A percentile compares a stretch with the other conserved stretches of the same genome.
Evolutionary conservation across 352 stramenopile species (phyloP).

Genomic region (Globisporangium nagaii): DNA sequence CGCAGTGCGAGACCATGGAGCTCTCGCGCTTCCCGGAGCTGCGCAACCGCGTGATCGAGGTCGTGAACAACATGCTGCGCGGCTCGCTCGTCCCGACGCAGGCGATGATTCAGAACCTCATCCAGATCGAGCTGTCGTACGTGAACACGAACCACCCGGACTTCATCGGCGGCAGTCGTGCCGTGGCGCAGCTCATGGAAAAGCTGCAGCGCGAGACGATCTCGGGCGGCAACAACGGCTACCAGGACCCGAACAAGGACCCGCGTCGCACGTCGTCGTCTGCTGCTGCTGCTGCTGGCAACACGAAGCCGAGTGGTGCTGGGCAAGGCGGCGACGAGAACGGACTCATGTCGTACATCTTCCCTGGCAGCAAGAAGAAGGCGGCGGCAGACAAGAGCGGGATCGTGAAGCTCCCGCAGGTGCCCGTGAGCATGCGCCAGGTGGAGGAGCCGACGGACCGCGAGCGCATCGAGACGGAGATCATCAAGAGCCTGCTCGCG

Average conservation of each 20-base stretch:
- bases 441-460: conserved; percentile 93
- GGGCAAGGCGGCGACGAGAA: conserved; percentile 55
- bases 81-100: conserved; percentile 74
- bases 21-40: conserved; percentile 94
- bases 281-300: background rate
- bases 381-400: conserved; percentile 29
- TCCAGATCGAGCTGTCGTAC: conserved; percentile 98
- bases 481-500: conserved; percentile 96
- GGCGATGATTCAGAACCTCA: conserved; percentile 97
- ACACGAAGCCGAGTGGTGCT: too few relatives aligned
- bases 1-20: conserved; percentile 94
- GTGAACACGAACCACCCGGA: conserved; percentile 99
- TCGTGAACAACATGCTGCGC: conserved; percentile 89
- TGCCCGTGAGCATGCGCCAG: conserved; percentile 95
- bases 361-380: conserved; percentile 54
- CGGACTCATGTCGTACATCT: conserved; percentile 70
- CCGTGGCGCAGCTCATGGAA: conserved; percentile 94
- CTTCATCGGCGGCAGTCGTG: conserved; percentile 96
- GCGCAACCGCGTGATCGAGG: conserved; percentile 94
- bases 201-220: conserved; percentile 88
- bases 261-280: conserved; percentile 27
- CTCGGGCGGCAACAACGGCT: conserved; percentile 31
- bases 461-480: conserved; percentile 96
- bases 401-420: conserved; percentile 94
- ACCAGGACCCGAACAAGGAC: conserved; percentile 42